Percentiles rank a stretch among this genome's conserved stretches.
phyloP scores from a whole-genome alignment of 345 rosid species.

The Zanthoxylum bungeanum region DNA sequence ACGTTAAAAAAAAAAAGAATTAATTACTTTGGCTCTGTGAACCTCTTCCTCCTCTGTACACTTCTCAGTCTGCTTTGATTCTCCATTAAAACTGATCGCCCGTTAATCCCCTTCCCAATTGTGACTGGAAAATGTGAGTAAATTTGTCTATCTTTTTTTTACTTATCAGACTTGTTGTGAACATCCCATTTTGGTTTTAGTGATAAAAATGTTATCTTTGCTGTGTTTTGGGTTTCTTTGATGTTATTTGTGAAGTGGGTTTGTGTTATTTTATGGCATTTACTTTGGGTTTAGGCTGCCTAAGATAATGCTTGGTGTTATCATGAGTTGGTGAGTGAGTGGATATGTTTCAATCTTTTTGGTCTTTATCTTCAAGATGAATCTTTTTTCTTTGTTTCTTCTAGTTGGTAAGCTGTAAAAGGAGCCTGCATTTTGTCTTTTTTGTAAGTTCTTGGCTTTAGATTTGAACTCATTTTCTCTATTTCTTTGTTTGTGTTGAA shows the following conservation, averaged over 20 bases:
- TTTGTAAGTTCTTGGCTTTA: constrained; percentile 19
- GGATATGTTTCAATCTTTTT: constrained; percentile 36
- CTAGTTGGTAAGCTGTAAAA: constrained; percentile 52
- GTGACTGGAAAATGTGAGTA: constrained; percentile 22
- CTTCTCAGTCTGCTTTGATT: no score
- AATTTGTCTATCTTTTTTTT: neutral
- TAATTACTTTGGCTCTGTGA: no score
- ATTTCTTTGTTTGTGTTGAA: constrained; percentile 1
- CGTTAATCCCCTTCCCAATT: no score
- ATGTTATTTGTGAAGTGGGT: constrained; percentile 11
- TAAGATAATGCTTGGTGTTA: constrained; percentile 17
- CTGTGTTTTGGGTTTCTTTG: neutral
- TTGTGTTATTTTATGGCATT: constrained; percentile 22
- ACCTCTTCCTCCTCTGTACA: no score
- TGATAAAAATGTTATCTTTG: neutral
- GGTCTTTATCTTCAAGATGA: constrained; percentile 38
- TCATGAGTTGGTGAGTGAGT: constrained; percentile 54
- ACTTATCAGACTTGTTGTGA: neutral
- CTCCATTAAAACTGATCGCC: no score
- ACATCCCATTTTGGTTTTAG: neutral
- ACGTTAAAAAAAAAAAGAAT: no score
- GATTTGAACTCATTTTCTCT: constrained; percentile 24
- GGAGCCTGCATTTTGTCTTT: constrained; percentile 40
- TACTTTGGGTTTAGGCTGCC: constrained; percentile 8
- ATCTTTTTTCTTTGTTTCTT: constrained; percentile 38